Percentiles rank a stretch among this genome's conserved stretches.
phyloP scores from a whole-genome alignment of 768 basidiomycete genomes.

The Leccinellum rugosiceps region DNA sequence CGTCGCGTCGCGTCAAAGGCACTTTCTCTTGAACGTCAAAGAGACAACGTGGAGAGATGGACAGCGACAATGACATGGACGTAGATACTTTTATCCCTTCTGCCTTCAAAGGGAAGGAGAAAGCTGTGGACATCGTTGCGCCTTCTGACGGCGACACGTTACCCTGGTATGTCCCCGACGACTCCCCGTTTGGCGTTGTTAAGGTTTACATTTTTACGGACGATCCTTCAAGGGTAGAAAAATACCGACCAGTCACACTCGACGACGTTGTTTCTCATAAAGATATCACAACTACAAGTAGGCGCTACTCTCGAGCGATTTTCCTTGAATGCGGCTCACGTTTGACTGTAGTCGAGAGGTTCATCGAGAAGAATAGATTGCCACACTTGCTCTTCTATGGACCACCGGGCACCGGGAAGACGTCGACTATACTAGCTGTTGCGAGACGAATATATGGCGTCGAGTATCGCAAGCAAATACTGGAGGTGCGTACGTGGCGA shows the following conservation, averaged over 20 bases:
- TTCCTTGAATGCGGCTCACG: not conserved
- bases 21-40: not conserved
- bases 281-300: constrained; percentile 93
- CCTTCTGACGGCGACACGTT: constrained; percentile 61
- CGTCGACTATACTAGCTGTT: constrained; percentile 93
- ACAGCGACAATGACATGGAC: constrained; percentile 54
- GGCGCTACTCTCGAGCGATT: not conserved
- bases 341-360: constrained; percentile 75
- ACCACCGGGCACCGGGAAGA: constrained; percentile 98
- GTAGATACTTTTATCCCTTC: constrained; percentile 33
- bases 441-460: constrained; percentile 91
- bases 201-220: not conserved
- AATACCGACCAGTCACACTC: constrained; percentile 88
- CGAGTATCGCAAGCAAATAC: constrained; percentile 85
- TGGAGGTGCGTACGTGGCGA: constrained; percentile 60
- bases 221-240: constrained; percentile 77
- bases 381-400: constrained; percentile 98
- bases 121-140: constrained; percentile 42
- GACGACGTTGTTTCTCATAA: constrained; percentile 96
- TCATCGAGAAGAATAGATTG: constrained; percentile 90
- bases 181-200: not conserved
- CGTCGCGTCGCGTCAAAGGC: constrained; percentile 22
- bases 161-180: constrained; percentile 79
- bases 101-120: constrained; percentile 67
- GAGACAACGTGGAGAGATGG: constrained; percentile 38